Percentiles rank a stretch among this genome's conserved stretches.
Conservation (phyloP, 2,329 filamentous ascomycete species). For the Microcyclospora tardicrescens region DNA sequence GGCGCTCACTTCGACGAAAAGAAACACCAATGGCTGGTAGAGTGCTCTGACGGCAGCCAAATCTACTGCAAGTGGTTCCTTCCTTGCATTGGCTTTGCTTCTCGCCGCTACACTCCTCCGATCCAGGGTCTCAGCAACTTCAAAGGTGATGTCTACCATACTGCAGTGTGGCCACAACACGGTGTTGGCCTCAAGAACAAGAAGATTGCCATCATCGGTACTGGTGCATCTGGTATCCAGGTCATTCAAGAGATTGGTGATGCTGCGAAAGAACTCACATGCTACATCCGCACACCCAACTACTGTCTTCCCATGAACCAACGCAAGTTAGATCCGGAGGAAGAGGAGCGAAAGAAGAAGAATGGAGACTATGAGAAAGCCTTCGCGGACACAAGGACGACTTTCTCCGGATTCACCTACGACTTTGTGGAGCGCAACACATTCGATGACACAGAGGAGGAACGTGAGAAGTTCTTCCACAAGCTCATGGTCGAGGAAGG, state of each 20-base stretch:
- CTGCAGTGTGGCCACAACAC: slow-evolving; percentile 41
- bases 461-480: slow-evolving; percentile 32
- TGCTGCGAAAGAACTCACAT: slow-evolving; percentile 40
- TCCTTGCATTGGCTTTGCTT: slow-evolving; percentile 44
- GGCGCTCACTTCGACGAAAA: slow-evolving; percentile 40
- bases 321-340: slow-evolving; percentile 27
- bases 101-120: slow-evolving; percentile 46
- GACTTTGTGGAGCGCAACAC: slow-evolving; percentile 35
- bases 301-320: slow-evolving; percentile 49
- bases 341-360: slow-evolving; percentile 36
- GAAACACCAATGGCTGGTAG: slow-evolving; percentile 37
- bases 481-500: slow-evolving; percentile 24
- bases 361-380: slow-evolving; percentile 26
- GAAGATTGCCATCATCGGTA: slow-evolving; percentile 49
- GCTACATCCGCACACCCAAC: slow-evolving; percentile 43
- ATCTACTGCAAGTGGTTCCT: slow-evolving; percentile 41
- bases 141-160: slow-evolving; percentile 42
- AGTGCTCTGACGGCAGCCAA: slow-evolving; percentile 39
- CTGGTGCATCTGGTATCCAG: slow-evolving; percentile 51
- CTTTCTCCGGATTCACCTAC: slow-evolving; percentile 46
- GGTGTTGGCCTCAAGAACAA: slow-evolving; percentile 44
- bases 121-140: slow-evolving; percentile 48
- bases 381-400: slow-evolving; percentile 14
- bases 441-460: slow-evolving; percentile 37
- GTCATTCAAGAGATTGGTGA: slow-evolving; percentile 47